A percentile compares a stretch with the other conserved stretches of the same genome.
These are phyloP conservation scores for Senna siamea DNA, from an alignment of 306 rosid genomes.

Conservation along the genomic window DNA sequence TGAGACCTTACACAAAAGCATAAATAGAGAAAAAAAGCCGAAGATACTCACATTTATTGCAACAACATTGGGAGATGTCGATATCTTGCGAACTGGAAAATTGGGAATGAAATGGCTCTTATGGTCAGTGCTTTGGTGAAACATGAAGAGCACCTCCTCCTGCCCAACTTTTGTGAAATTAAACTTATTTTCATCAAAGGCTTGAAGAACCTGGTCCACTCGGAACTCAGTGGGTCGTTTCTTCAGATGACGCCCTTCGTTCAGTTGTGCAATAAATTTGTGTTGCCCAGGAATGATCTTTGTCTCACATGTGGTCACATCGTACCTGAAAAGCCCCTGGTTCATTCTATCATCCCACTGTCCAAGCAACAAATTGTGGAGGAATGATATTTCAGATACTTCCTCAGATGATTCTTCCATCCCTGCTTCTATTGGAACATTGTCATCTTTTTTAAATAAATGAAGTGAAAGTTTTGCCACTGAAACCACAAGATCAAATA, in stretches of 20 bases:
- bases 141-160: conserved; percentile 44
- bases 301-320: conserved; percentile 34
- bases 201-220: conserved; percentile 43
- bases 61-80: conserved; percentile 61
- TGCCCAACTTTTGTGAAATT: conserved; percentile 47
- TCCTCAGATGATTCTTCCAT: conserved; percentile 22
- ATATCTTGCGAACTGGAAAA: conserved; percentile 50
- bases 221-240: conserved; percentile 41
- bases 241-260: conserved; percentile 43
- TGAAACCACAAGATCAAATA: conserved; percentile 13
- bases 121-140: conserved; percentile 32
- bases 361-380: conserved; percentile 41
- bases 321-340: conserved; percentile 34
- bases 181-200: conserved; percentile 42
- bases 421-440: background rate
- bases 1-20: background rate
- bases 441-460: conserved; percentile 26
- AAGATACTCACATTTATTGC: conserved; percentile 64
- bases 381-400: conserved; percentile 36
- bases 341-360: conserved; percentile 42
- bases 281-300: conserved; percentile 33
- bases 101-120: conserved; percentile 49
- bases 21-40: background rate
- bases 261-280: conserved; percentile 45
- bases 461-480: conserved; percentile 37